Percentiles rank a stretch among this genome's conserved stretches.
Conservation (phyloP, 2,329 filamentous ascomycete genomes). For the Aureobasidium melanogenum region DNA sequence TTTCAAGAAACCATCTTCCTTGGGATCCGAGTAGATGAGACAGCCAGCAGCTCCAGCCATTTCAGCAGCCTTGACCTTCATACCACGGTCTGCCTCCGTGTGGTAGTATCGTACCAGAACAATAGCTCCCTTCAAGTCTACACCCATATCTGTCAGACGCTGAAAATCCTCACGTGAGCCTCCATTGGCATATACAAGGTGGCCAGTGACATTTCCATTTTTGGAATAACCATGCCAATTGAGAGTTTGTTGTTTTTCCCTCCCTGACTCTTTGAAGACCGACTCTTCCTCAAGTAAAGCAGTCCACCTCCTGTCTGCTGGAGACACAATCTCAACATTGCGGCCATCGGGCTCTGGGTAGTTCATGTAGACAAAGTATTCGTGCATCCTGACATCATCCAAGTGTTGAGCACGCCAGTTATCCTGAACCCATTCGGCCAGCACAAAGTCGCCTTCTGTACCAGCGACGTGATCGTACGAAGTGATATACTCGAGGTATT, state of each 20-base stretch:
- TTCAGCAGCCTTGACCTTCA: slow-evolving; percentile 88
- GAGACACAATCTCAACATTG: slow-evolving; percentile 69
- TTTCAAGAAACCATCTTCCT: slow-evolving; percentile 68
- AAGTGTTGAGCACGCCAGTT: slow-evolving; percentile 64
- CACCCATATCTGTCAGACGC: slow-evolving; percentile 57
- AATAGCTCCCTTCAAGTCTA: slow-evolving; percentile 71
- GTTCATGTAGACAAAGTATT: slow-evolving; percentile 73
- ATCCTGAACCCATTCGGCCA: slow-evolving; percentile 75
- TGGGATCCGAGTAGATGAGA: slow-evolving; percentile 85
- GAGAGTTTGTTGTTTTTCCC: slow-evolving; percentile 56
- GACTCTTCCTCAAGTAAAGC: slow-evolving; percentile 76
- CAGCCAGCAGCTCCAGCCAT: slow-evolving; percentile 77
- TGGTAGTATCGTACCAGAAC: slow-evolving; percentile 76
- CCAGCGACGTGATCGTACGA: slow-evolving; percentile 84
- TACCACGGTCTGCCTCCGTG: slow-evolving; percentile 58
- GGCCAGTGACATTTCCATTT: slow-evolving; percentile 75
- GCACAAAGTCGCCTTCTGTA: slow-evolving; percentile 82
- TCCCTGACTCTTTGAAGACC: slow-evolving; percentile 49
- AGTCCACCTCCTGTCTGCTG: slow-evolving; percentile 60
- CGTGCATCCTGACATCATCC: slow-evolving; percentile 66
- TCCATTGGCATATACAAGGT: slow-evolving; percentile 85
- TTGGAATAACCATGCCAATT: slow-evolving; percentile 87
- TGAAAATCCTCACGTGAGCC: slow-evolving; percentile 79
- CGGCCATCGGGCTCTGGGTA: slow-evolving; percentile 73
- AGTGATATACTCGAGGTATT: slow-evolving; percentile 68